Base-by-base conservation (phyloP, 192 early-diverging fungal species). In the Backusella mclennaniae region DNA sequence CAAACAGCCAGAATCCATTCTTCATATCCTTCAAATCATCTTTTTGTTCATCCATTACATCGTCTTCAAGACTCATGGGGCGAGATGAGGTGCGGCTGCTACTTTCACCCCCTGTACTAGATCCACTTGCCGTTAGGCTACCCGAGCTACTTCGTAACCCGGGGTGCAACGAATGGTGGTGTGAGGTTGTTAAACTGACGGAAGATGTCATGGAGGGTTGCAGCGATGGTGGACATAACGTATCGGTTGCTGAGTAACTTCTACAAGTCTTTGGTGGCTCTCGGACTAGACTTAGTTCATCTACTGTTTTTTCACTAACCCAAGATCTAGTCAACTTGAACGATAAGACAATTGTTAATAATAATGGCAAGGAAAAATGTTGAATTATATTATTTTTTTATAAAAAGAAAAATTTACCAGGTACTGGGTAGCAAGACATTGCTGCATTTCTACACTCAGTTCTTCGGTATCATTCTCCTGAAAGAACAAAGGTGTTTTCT, bases 271-370 rank as follows among this genome's bases (percentile, higher is more conserved):
- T 75, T 44, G 84, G 77, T 46, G 93, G 93, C 71, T 94, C 93
- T 21, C 93, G 79, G n/a, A 82, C 66, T 31, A 86, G 76, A 69
- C 90, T 92, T 46, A 94, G 71, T 74, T 92, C 91, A 79, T 94
- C 93, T 12, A 94, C 87, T 77, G 90, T 92, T 59, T 91, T 91
- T 80, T 94, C 91, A 15, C 87, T 86, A 9, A 89, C 85, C 91
- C 90, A 93, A 0, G 85, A 79, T 36, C 93, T 77, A 2, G 89
- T 90, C 56, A 94, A 79, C 73, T 75, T 46, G 49, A 31, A 17
- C 5, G 8, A 52, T 15, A 53, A 73, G 17, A 49, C 3, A 31
- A 42, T 29, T 3, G 26, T 11, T 35, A 15, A 67, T 31, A 56
- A 33, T 21, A 73, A 29, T 11, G 35, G 35, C 36, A 63, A 9